Conservation (phyloP, 2,329 filamentous ascomycete genomes). For the Fusarium dlaminii region DNA sequence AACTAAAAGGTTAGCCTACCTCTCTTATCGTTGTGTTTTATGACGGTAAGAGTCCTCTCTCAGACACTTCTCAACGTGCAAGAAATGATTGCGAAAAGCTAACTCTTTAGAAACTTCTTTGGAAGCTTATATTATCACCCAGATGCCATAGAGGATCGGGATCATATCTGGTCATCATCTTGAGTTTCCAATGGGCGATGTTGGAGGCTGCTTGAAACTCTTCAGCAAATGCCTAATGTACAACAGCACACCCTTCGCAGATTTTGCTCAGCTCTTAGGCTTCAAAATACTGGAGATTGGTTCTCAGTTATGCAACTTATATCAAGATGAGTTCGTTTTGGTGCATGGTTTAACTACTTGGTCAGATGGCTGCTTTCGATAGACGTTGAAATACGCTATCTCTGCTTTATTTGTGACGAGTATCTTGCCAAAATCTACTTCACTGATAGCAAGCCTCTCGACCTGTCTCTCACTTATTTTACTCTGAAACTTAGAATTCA, state of each 20-base stretch:
- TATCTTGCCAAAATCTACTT: background rate
- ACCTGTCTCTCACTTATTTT: fast-evolving
- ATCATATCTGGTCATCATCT: background rate
- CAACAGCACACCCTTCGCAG: too few species aligned
- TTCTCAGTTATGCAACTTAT: fast-evolving
- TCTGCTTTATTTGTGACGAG: background rate
- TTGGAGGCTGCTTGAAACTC: background rate
- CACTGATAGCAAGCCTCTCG: background rate
- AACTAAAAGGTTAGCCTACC: background rate
- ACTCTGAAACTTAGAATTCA: background rate
- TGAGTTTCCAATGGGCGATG: fast-evolving
- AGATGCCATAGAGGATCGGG: background rate
- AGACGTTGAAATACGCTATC: background rate
- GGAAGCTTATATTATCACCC: fast-evolving
- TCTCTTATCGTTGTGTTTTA: background rate
- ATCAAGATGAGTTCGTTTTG: background rate
- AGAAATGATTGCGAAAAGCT: background rate
- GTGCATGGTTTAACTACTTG: background rate
- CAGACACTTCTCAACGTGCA: background rate
- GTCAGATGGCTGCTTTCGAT: background rate
- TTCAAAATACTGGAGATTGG: fast-evolving
- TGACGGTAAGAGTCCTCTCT: too few species aligned
- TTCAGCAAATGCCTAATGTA: too few species aligned
- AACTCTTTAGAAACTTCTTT: fast-evolving
- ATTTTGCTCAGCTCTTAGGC: background rate